phyloP scores from a whole-genome alignment of 2,329 filamentous ascomycete genomes.

The Amylocarpus encephaloides region DNA sequence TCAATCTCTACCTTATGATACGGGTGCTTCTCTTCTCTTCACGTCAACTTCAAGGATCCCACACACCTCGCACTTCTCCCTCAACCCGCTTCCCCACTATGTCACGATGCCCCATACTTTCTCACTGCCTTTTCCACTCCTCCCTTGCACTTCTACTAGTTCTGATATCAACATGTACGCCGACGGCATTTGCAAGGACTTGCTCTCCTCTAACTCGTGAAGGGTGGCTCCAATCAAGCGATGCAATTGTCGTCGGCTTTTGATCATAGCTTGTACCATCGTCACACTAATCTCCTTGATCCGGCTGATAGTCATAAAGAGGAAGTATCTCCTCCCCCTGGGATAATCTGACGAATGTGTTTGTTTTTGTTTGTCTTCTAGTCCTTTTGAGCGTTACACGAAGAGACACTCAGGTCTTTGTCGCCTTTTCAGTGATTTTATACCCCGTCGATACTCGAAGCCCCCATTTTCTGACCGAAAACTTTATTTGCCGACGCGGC shows the following conservation, averaged over 20 bases:
- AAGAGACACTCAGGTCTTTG: too few species aligned
- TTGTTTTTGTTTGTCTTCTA: not conserved
- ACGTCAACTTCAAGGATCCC: not conserved
- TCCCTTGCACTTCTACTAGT: conserved; percentile 2
- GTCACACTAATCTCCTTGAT: not conserved
- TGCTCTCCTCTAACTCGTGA: conserved; percentile 1
- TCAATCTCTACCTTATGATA: too few species aligned
- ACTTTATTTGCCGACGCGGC: too few species aligned
- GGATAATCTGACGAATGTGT: not conserved
- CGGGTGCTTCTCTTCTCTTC: too few species aligned
- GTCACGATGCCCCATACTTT: conserved; percentile 2
- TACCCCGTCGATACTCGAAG: too few species aligned
- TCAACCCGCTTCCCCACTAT: not conserved
- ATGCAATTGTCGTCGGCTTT: conserved; percentile 2
- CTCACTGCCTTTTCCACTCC: conserved; percentile 11
- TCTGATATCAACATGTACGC: conserved; percentile 1
- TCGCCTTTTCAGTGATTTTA: too few species aligned
- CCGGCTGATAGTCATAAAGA: conserved; percentile 6
- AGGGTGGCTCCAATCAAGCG: conserved; percentile 10
- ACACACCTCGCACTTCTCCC: not conserved
- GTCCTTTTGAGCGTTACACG: not conserved
- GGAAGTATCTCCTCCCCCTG: not conserved
- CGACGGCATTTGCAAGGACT: conserved; percentile 10
- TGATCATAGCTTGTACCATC: conserved; percentile 1
- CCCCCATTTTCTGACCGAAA: too few species aligned